Percentiles rank a stretch among this genome's conserved stretches.
Evolutionary conservation across 2,329 filamentous ascomycete genomes (phyloP).

Genomic region (Phyllosticta citriasiana): DNA sequence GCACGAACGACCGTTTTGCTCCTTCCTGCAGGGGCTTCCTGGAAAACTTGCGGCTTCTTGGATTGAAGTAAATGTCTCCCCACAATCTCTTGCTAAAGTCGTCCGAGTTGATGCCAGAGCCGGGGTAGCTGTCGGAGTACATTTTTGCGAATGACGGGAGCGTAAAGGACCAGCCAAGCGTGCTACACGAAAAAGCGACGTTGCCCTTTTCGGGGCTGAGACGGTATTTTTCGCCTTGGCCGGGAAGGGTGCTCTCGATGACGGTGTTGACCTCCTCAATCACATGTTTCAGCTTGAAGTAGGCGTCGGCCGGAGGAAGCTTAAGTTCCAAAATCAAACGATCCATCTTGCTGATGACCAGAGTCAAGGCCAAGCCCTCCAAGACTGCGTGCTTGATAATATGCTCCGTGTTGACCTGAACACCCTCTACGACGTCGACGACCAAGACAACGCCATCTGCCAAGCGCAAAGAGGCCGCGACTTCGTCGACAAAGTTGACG

Average conservation of each 20-base stretch:
- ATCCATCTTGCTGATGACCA: conserved; percentile 97
- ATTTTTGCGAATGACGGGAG: conserved; percentile 89
- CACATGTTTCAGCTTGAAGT: conserved; percentile 99
- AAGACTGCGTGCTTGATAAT: conserved; percentile 93
- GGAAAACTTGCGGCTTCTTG: conserved; percentile 79
- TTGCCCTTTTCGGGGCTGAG: conserved; percentile 95
- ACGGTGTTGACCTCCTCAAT: conserved; percentile 95
- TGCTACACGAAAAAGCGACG: conserved; percentile 89
- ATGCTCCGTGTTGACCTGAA: conserved; percentile 95
- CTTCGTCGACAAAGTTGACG: conserved; percentile 97
- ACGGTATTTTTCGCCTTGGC: conserved; percentile 66
- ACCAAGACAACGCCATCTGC: conserved; percentile 89
- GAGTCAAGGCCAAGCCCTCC: conserved; percentile 76
- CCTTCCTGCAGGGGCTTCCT: conserved; percentile 73
- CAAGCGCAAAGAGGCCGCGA: conserved; percentile 75
- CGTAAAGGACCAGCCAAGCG: conserved; percentile 95
- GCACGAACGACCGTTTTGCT: conserved; percentile 78
- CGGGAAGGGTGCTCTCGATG: conserved; percentile 79
- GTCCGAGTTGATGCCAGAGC: conserved; percentile 54
- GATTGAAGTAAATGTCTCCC: conserved; percentile 97
- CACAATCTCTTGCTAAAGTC: conserved; percentile 82
- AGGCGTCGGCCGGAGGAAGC: conserved; percentile 86
- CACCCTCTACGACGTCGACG: conserved; percentile 95
- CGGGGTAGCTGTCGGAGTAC: conserved; percentile 82
- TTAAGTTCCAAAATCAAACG: conserved; percentile 88